Percentiles rank a stretch among this genome's conserved stretches.
phyloP scores from a whole-genome alignment of 139 green algal species.

The Astrephomene gubernaculifera region DNA sequence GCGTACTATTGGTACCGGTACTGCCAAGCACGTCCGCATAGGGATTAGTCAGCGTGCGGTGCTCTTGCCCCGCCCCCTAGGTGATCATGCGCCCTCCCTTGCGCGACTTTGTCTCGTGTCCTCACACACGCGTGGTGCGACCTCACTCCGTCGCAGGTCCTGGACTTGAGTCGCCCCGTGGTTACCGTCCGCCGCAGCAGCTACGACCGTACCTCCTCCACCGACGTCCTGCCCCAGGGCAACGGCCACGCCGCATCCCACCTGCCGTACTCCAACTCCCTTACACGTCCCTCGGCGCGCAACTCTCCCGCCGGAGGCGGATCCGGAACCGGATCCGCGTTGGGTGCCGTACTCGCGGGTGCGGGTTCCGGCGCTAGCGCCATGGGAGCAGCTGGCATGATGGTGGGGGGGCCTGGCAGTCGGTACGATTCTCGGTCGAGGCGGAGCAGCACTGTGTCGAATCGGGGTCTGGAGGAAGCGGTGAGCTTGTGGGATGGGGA shows the following conservation, averaged over 20 bases:
- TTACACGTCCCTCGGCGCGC: neutral
- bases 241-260: neutral
- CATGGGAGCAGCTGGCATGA: neutral
- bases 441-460: neutral
- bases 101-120: too few species aligned
- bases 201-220: neutral
- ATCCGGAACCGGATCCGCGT: neutral
- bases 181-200: conserved; percentile 10
- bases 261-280: conserved; percentile 5
- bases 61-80: too few species aligned
- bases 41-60: too few species aligned
- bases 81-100: too few species aligned
- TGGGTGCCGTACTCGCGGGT: neutral
- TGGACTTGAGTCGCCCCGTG: neutral
- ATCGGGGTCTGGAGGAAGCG: neutral
- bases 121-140: too few species aligned
- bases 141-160: conserved; percentile 10
- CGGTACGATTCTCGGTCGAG: conserved; percentile 9
- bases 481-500: too few species aligned
- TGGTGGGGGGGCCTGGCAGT: too few species aligned
- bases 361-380: neutral
- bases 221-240: neutral
- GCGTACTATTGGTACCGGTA: too few species aligned
- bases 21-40: too few species aligned
- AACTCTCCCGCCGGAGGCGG: neutral